Conservation (phyloP, 305 asterid species). For the Fraxinus greggii region DNA sequence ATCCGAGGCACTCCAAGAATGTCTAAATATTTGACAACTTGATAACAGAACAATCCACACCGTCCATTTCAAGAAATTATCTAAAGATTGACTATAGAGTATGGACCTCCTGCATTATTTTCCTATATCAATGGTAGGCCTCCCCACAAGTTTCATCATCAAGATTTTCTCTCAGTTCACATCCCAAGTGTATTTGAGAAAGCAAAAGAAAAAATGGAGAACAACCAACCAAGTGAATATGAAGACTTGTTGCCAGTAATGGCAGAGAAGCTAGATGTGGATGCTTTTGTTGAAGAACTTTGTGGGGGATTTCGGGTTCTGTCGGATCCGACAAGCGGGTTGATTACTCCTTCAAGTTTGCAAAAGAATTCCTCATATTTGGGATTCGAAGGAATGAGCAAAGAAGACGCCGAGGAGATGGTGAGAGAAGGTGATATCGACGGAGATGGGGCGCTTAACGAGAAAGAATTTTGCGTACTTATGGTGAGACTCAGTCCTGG, state of each 20-base stretch:
- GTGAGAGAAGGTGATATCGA: conserved; percentile 73
- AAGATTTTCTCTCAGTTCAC: not conserved
- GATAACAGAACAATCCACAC: not conserved
- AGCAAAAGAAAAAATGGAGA: conserved; percentile 9
- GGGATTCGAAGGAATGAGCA: conserved; percentile 63
- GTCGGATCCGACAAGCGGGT: conserved; percentile 48
- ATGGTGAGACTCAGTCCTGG: conserved; percentile 85
- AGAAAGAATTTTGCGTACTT: conserved; percentile 63
- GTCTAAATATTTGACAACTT: not conserved
- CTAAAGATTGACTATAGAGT: not conserved
- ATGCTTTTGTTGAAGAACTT: conserved; percentile 54
- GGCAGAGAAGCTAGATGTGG: conserved; percentile 70
- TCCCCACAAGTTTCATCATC: not conserved
- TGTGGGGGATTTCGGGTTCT: conserved; percentile 65
- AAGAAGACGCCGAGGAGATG: conserved; percentile 64
- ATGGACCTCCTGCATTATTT: not conserved
- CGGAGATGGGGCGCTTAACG: conserved; percentile 59
- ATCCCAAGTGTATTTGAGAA: not conserved
- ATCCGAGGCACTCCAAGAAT: not conserved
- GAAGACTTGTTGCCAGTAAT: conserved; percentile 68
- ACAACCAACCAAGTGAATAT: conserved; percentile 34
- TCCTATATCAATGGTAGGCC: not conserved
- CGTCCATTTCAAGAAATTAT: not conserved
- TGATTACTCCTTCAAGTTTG: conserved; percentile 56
- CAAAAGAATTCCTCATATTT: conserved; percentile 43